Evolutionary conservation across 2,329 filamentous ascomycete genomes (phyloP).

Genomic region (Tolypocladium tropicale): DNA sequence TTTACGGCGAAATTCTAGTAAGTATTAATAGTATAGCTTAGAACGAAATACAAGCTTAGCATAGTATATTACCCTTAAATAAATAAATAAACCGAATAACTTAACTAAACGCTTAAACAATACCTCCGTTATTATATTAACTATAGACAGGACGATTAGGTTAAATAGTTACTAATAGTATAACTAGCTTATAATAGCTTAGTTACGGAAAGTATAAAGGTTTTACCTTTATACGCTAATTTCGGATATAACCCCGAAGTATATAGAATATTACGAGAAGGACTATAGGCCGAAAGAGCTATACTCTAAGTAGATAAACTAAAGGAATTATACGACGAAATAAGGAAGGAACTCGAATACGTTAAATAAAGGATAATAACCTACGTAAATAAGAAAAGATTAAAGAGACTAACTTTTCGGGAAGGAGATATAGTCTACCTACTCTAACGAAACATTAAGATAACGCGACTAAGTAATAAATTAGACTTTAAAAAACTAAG

Average conservation of each 20-base stretch:
- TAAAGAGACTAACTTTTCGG: slow-evolving; percentile 2
- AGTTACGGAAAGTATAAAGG: no score
- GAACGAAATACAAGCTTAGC: background rate
- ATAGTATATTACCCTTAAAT: background rate
- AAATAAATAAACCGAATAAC: background rate
- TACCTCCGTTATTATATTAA: background rate
- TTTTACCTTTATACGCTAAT: no score
- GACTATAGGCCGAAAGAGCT: no score
- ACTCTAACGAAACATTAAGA: slow-evolving; percentile 3
- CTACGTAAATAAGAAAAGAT: background rate
- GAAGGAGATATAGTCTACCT: slow-evolving; percentile 6
- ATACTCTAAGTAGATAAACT: no score
- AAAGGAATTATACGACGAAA: no score
- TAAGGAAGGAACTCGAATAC: background rate
- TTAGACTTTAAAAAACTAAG: background rate
- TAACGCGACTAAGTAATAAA: slow-evolving; percentile 1
- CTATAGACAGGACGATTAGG: no score
- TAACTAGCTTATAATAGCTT: no score
- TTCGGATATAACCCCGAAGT: no score
- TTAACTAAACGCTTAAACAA: background rate
- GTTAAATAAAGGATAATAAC: background rate
- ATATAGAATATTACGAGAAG: no score
- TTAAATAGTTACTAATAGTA: no score
- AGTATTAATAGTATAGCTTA: background rate
- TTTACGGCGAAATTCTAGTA: background rate